Base-by-base conservation (phyloP, 2,329 filamentous ascomycete genomes). In the Colletotrichum sp. region DNA sequence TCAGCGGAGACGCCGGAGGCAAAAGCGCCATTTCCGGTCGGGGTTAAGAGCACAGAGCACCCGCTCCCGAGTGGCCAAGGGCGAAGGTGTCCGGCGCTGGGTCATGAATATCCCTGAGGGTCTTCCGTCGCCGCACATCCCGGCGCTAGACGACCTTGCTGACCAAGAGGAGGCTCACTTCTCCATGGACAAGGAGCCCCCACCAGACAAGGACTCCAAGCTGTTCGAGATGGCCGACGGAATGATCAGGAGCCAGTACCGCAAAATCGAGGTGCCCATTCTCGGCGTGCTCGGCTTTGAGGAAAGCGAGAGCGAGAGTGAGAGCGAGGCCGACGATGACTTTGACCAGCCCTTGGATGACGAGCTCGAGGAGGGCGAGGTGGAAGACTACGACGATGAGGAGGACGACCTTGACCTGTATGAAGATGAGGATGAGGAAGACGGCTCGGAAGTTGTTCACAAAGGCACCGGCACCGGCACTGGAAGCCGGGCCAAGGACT, bases 191-290 rank as follows among this genome's bases (percentile, higher is more conserved):
- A 81, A 80, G 39, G 86, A 87, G 49, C 78, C 79, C 13, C 78
- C 81, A 12, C 67, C 76, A n/a, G 87, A 88, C 79, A 85, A 86
- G 79, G 87, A 89, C 77, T 78, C 81, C 57, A 85, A 86, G 78
- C 80, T 89, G 60, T 87, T 87, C 68, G 81, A 83, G 62, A 85
- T 88, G 77, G 87, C 87, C 65, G 87, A 88, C 79, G 85, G 86
- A 76, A 81, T 89, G 75, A 88, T 89, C 81, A 87, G 85, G 81
- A 88, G 86, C 78, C 87, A 89, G 79, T 83, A 88, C 78, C 84
- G 85, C 64, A 84, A 85, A 80, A 84, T 87, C 44, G 86, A 88
- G 72, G 85, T 89, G 76, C 87, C 87, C 55, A 80, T 89, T 72
- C 81, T 89, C 80, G 87, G 87, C 13, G 82, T 86, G 8, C 79